phyloP scores from a whole-genome alignment of 148 eudicot species.

The Rhododendron henanense region DNA sequence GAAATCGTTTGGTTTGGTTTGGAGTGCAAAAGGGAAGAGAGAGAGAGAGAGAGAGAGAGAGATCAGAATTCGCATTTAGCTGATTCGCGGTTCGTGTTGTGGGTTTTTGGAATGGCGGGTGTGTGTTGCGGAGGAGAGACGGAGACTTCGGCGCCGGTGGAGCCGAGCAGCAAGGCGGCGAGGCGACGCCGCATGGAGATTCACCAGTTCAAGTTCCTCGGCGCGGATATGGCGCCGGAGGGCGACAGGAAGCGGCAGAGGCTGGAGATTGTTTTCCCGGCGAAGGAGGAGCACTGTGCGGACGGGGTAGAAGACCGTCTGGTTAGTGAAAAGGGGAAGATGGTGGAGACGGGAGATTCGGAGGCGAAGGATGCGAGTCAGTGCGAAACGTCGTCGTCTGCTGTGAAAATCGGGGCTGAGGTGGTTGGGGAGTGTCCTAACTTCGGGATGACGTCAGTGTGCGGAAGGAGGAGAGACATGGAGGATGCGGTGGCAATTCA shows the following conservation, averaged over 20 bases:
- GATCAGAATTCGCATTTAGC: too few relatives aligned
- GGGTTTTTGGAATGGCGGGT: conserved; percentile 41
- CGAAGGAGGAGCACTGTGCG: not conserved
- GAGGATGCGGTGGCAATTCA: conserved; percentile 45
- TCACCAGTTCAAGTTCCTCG: conserved; percentile 36
- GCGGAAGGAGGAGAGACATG: conserved; percentile 51
- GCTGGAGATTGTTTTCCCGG: not conserved
- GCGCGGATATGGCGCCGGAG: conserved; percentile 21
- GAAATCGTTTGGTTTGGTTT: too few relatives aligned
- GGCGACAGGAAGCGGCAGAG: conserved; percentile 14
- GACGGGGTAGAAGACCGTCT: not conserved
- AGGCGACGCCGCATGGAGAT: conserved; percentile 48
- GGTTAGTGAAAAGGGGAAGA: not conserved
- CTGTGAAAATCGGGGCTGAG: not conserved
- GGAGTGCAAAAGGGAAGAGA: too few relatives aligned
- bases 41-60: too few relatives aligned
- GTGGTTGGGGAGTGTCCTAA: conserved; percentile 14
- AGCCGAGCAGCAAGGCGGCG: conserved; percentile 37
- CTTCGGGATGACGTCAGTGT: conserved; percentile 37
- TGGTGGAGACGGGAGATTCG: not conserved
- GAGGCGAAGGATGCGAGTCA: not conserved
- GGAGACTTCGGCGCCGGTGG: conserved; percentile 44
- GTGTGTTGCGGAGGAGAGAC: conserved; percentile 61
- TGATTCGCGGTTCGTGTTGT: too few relatives aligned
- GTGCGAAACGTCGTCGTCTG: not conserved